Base-by-base conservation (phyloP, 331 rosid genomes). In the Telfairia occidentalis region DNA sequence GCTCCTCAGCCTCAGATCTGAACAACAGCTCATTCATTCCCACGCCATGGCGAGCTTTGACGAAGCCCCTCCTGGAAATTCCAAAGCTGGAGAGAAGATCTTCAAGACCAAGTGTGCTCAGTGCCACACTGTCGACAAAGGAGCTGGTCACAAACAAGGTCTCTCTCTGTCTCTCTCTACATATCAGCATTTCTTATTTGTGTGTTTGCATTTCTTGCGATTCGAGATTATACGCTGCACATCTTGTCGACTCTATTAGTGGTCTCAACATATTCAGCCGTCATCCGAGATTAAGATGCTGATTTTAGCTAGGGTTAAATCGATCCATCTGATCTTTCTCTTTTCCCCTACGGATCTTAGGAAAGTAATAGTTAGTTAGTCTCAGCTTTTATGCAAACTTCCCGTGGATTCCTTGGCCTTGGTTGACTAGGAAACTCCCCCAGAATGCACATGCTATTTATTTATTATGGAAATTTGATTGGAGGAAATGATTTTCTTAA, bases 141-240 rank as follows among this genome's bases (percentile, higher is more conserved):
- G 73, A 2, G 73, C 73, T 38, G 73, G 73, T 24, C 73, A 67
- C 13, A 67, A 67, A 50, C 73, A 67, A 67, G 73, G 73, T 67
- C 9, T 11, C 3, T 59, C 67, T 59, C 26, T 19, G 26, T 50
- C 55, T 50, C 57, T 57, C 21, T 59, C 66, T 13, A 21, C 29
- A 2, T 5, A 4, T 34, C 5, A 61, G 2, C 45, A 0, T 40
- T 40, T 66, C 52, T 37, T 66, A 11, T 66, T 10, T 9, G 1
- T 21, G 2, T 38, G 30, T 40, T 1, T 38, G n/a, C 2, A 10
- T 66, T 66, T 23, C 53, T 38, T 24, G 34, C 21, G 73, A 66
- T 40, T 66, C 4, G 21, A 1, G 28, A n/a, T 37, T 30, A 2
- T 37, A n/a, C 0, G 4, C 9, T 64, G 1, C 4, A 40, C 52